Percentiles rank a stretch among this genome's conserved stretches.
Evolutionary conservation across 176 grass and related monocot species (phyloP).

Genomic region (Musa beccarii): DNA sequence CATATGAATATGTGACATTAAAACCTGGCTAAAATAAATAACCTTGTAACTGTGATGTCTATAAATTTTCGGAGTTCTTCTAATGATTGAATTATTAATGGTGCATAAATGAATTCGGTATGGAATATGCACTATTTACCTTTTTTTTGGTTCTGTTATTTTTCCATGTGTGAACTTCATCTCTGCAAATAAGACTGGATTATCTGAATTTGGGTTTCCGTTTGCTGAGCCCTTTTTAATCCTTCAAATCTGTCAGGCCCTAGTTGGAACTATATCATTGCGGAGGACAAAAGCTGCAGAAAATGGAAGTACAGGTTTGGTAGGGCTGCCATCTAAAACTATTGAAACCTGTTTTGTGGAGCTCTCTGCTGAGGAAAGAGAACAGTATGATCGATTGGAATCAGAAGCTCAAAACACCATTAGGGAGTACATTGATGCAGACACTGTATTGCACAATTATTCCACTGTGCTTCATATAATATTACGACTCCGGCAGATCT

Average conservation of each 20-base stretch:
- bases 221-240: neutral
- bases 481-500: slow-evolving; percentile 83
- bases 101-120: too few species aligned
- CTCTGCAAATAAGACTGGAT: neutral
- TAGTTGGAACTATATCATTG: slow-evolving; percentile 76
- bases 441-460: slow-evolving; percentile 62
- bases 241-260: slow-evolving; percentile 49
- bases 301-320: slow-evolving; percentile 37
- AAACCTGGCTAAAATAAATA: too few species aligned
- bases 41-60: too few species aligned
- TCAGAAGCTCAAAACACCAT: slow-evolving; percentile 70
- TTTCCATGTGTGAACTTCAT: neutral
- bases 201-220: neutral
- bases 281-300: slow-evolving; percentile 63
- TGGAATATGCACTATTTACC: too few species aligned
- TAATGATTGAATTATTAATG: too few species aligned
- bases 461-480: slow-evolving; percentile 84
- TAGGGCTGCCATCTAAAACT: slow-evolving; percentile 55
- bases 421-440: slow-evolving; percentile 52
- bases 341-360: slow-evolving; percentile 54
- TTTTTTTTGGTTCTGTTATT: too few species aligned
- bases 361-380: slow-evolving; percentile 78
- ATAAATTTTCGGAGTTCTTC: too few species aligned
- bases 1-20: too few species aligned
- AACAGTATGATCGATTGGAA: slow-evolving; percentile 67